Evolutionary conservation across 2,329 filamentous ascomycete genomes (phyloP).

Genomic region (Amesomyces nigricolor): DNA sequence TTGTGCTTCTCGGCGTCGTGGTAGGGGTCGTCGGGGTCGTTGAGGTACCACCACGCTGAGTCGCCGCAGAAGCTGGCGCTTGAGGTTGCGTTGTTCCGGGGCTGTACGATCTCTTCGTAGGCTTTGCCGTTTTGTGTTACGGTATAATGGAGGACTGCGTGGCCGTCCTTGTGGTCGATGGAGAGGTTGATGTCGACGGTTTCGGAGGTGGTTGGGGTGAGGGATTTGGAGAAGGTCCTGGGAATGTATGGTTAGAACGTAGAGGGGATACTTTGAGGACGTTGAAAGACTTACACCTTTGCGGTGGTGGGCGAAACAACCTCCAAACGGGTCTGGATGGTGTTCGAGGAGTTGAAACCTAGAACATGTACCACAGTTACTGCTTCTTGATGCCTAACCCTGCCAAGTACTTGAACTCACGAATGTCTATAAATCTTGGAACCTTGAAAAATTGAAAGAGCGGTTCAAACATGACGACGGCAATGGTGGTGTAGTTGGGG

Average conservation of each 20-base stretch:
- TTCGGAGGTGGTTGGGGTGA: not conserved
- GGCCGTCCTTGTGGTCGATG: not conserved
- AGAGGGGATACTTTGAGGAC: too few relatives aligned
- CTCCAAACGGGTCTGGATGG: not conserved
- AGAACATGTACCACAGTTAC: too few relatives aligned
- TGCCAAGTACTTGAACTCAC: not conserved
- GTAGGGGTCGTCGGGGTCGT: not conserved
- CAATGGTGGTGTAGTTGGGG: not conserved
- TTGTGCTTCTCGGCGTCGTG: not conserved
- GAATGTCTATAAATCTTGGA: not conserved
- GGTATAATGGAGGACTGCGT: not conserved
- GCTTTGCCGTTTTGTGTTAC: not conserved
- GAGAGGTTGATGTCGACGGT: not conserved
- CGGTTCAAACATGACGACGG: not conserved
- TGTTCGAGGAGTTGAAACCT: constrained; percentile 2
- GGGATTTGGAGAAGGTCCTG: constrained; percentile 5
- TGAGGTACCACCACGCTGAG: constrained; percentile 12
- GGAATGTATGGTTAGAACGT: not conserved
- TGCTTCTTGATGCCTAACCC: too few relatives aligned
- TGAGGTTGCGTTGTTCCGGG: not conserved
- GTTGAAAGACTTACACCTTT: not conserved
- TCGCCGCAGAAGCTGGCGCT: constrained; percentile 4
- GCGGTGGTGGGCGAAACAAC: not conserved
- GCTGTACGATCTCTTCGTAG: not conserved
- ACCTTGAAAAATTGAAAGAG: not conserved